A percentile compares a stretch with the other conserved stretches of the same genome.
phyloP scores from a whole-genome alignment of 768 basidiomycete genomes.

The Megacollybia marginata region DNA sequence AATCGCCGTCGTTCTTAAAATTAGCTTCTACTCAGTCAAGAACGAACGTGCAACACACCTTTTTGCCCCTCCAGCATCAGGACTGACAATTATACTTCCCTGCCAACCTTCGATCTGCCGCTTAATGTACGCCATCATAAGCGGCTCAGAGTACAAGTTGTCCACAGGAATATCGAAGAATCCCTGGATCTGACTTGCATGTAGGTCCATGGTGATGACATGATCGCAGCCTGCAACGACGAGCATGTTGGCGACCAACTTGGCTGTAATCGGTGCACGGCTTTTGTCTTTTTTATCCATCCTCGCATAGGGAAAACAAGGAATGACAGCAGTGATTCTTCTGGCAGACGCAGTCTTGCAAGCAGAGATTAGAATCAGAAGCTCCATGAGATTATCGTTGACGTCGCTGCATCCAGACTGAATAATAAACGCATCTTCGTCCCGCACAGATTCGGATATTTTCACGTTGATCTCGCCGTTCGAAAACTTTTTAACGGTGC shows the following conservation, averaged over 20 bases:
- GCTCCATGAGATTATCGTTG: constrained; percentile 97
- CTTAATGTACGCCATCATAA: constrained; percentile 93
- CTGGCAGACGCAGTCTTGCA: constrained; percentile 96
- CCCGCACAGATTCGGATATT: constrained; percentile 91
- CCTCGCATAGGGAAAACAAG: constrained; percentile 94
- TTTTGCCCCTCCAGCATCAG: constrained; percentile 98
- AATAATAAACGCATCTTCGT: constrained; percentile 98
- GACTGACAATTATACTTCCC: constrained; percentile 88
- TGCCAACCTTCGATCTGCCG: constrained; percentile 78
- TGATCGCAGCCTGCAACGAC: constrained; percentile 96
- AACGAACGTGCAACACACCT: constrained; percentile 47
- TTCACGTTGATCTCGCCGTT: constrained; percentile 95
- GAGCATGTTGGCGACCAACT: constrained; percentile 97
- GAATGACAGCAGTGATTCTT: constrained; percentile 95
- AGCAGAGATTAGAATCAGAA: constrained; percentile 96
- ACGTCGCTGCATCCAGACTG: constrained; percentile 87
- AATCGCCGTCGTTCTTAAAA: constrained; percentile 79
- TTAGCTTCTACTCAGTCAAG: constrained; percentile 6
- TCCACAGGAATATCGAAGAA: constrained; percentile 99
- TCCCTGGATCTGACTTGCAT: constrained; percentile 96
- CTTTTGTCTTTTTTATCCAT: constrained; percentile 99
- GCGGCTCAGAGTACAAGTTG: constrained; percentile 92
- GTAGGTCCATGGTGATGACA: constrained; percentile 98
- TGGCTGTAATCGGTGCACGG: constrained; percentile 94
- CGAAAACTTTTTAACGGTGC: constrained; percentile 84